Evolutionary conservation across 2,329 filamentous ascomycete genomes (phyloP), one percentile per base, ranked within the genome.

Genomic region (Lachnellula willkommii): DNA sequence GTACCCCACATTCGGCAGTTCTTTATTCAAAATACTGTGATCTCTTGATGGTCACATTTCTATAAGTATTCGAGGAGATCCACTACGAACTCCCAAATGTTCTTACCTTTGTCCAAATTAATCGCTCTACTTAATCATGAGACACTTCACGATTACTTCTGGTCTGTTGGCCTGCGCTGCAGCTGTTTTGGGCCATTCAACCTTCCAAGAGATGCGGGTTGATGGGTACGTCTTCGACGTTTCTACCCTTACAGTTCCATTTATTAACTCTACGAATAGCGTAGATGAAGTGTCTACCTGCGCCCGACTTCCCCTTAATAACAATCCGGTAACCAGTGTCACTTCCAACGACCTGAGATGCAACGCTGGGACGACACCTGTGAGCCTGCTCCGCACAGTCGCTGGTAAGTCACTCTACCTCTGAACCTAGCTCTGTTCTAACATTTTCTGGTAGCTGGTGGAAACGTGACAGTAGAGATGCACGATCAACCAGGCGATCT

Each of bases 401-500:
- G 22, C 53, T 22, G 58, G 60, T 58, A 45, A 22, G 47, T 43
- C 50, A 22, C 22, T 5, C 22, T 45, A 14, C 1, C 5, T n/a
- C 20, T 4, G 4, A 35, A 17, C 17, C n/a, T 8, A 26, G 5
- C 24, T 47, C 22, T 15, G 4, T 11, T 35, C 46, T 55, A 7
- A 47, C 15, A 9, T 12, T 8, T 15, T 17, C 35, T 37, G 12
- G 37, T 12, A 50, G 46, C 47, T 24, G 78, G 79, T 3, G 69
- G 70, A 4, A 77, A 71, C 0, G 74, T 82, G 14, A 81, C 79
- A 0, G 72, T 82, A 7, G 80, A 83, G 68, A 83, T 83, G 77
- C 80, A 83, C 69, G 75, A 77, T 65, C 76, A 79, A 72, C 70
- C 70, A 17, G 71, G 71, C 48, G 75, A 79, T 63, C 73, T 78